Conservation (phyloP, 305 asterid genomes). For the Fraxinus dipetala region DNA sequence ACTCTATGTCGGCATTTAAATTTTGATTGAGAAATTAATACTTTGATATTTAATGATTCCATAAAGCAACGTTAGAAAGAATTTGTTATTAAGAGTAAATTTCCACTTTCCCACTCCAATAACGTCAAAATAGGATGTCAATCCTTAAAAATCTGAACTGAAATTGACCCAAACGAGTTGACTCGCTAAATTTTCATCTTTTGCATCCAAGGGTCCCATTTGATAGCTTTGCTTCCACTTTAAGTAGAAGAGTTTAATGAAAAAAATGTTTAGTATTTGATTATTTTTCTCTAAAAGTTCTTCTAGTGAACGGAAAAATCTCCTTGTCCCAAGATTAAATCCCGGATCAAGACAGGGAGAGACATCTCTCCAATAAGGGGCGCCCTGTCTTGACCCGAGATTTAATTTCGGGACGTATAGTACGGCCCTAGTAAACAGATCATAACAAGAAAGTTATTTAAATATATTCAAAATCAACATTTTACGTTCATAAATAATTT, state of each 20-base stretch:
- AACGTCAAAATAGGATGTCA: background rate
- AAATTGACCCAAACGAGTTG: background rate
- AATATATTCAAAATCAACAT: too few species aligned
- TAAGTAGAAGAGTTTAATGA: too few species aligned
- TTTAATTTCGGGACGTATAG: too few species aligned
- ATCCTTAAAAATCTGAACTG: background rate
- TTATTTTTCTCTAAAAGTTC: too few species aligned
- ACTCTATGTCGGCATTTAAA: constrained; percentile 19
- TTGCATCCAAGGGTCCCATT: background rate
- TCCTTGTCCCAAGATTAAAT: too few species aligned
- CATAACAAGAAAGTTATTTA: background rate
- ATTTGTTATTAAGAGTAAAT: background rate
- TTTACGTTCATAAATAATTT: too few species aligned
- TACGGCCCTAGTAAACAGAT: too few species aligned
- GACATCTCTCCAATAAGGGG: too few species aligned
- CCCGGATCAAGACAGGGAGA: too few species aligned
- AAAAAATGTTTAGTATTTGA: too few species aligned
- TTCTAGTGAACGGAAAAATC: too few species aligned
- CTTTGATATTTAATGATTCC: background rate
- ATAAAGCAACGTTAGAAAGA: background rate
- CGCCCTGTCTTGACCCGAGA: too few species aligned
- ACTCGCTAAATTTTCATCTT: background rate
- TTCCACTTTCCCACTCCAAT: background rate
- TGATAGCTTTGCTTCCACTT: background rate
- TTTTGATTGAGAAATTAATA: background rate